Base-by-base conservation (phyloP, 495 filamentous ascomycete species). In the Sabuloglossum arenarium region DNA sequence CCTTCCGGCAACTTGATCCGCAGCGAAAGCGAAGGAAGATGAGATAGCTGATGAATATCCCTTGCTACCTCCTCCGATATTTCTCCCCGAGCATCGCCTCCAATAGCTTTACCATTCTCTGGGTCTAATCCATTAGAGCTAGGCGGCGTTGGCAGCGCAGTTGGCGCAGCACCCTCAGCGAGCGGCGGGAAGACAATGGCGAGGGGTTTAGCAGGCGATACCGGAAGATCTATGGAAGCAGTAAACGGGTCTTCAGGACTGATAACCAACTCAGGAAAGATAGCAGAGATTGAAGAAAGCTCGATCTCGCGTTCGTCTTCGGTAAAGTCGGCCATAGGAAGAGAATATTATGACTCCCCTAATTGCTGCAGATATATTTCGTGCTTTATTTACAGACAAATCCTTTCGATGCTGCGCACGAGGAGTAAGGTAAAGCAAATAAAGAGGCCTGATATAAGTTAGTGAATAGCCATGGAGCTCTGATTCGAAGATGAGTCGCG, bases 201-300 rank as follows among this genome's bases (percentile, higher is more conserved):
- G 10, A 95, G 70, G 1, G 85, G 82, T 56, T 71, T 68, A 12
- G 75, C 67, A 0, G 91, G 84, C 29, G 78, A 74, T 52, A 95
- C 82, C 6, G 80, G 76, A 0, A 97, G 67, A 25, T 85, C 80
- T 55, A 97, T 72, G 6, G 73, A 75, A 1, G 85, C 79, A 52
- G 73, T 75, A 64, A 81, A 83, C 1, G 76, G 76, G 59, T 81
- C 67, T 3, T 74, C 62, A 3, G 75, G 69, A 54, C 79, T 73
- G 31, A 84, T 67, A 30, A 73, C 71, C 16, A 94, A 78, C 66
- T 98, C 91, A 21, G 90, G 90, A 60, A 79, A 98, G 59, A 98
- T 97, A 62, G 88, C 84, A 14, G 75, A 72, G 46, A 97, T 79
- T n/a, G 88, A 79, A 49, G 76, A 79, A 51, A 98, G 74, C 68